These are phyloP conservation scores for Ascomycota sp. DNA, from an alignment of 2,329 filamentous ascomycete species.

Conservation along the genomic window DNA sequence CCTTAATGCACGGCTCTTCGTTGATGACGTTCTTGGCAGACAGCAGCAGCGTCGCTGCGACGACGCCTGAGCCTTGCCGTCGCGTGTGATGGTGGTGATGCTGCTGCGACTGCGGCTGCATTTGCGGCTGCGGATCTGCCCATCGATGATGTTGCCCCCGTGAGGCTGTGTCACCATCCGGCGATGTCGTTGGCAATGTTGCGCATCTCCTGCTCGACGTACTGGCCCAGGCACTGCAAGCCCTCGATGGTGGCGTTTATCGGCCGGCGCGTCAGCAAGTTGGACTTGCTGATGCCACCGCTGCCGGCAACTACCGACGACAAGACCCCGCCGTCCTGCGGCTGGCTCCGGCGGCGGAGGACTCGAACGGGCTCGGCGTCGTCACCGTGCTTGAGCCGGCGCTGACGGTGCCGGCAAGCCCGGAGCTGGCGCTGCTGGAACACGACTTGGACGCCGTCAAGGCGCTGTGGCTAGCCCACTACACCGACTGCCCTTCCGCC, in stretches of 20 bases:
- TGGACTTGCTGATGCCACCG: slow-evolving; percentile 3
- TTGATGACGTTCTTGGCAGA: slow-evolving; percentile 6
- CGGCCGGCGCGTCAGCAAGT: slow-evolving; percentile 7
- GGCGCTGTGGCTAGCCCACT: slow-evolving; percentile 6
- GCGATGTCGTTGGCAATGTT: no score
- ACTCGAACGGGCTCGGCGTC: slow-evolving; percentile 5
- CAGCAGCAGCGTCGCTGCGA: slow-evolving; percentile 2
- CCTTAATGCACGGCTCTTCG: slow-evolving; percentile 9
- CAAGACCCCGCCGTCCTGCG: no score
- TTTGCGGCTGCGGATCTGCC: no score
- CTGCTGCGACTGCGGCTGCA: no score
- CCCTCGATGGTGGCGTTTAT: slow-evolving; percentile 10
- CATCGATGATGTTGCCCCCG: no score
- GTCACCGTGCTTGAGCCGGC: slow-evolving; percentile 6
- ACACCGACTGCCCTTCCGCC: no score
- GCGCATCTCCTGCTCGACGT: slow-evolving; percentile 6
- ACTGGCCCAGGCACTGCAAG: slow-evolving; percentile 8
- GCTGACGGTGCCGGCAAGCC: slow-evolving; percentile 9
- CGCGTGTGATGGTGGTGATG: background rate
- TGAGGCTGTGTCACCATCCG: no score
- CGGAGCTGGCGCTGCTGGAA: slow-evolving; percentile 6
- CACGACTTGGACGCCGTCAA: slow-evolving; percentile 10
- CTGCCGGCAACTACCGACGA: no score
- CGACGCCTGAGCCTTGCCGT: slow-evolving; percentile 2
- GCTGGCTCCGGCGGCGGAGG: slow-evolving; percentile 9